A percentile compares a stretch with the other conserved stretches of the same genome.
phyloP scores from a whole-genome alignment of 495 filamentous ascomycete genomes.

The Cryomyces minteri region DNA sequence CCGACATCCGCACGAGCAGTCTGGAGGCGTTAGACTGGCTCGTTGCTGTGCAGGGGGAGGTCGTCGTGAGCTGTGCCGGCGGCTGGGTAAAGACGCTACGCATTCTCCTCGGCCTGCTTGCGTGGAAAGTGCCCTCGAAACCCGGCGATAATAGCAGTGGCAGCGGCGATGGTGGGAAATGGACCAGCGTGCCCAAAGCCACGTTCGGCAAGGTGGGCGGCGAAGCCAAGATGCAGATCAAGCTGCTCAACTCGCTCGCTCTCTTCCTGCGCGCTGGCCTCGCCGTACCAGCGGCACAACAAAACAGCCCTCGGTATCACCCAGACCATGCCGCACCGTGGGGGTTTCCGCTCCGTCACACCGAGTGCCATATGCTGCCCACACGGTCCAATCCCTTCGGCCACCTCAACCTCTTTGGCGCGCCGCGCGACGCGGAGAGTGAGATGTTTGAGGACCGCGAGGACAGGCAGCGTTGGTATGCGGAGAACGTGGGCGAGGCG shows the following conservation, averaged over 20 bases:
- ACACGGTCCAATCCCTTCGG: conserved; percentile 49
- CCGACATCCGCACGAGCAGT: conserved; percentile 56
- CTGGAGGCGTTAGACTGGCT: conserved; percentile 71
- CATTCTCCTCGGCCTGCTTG: conserved; percentile 61
- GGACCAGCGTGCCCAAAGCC: conserved; percentile 15
- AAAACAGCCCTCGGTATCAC: not conserved
- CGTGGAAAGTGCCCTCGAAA: conserved; percentile 37
- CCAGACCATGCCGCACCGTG: conserved; percentile 1
- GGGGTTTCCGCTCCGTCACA: conserved; percentile 36
- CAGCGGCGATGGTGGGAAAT: conserved; percentile 25
- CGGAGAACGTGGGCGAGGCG: conserved; percentile 35
- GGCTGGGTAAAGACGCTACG: conserved; percentile 87
- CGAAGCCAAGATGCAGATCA: conserved; percentile 15
- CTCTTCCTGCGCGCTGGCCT: conserved; percentile 13
- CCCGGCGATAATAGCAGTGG: conserved; percentile 7
- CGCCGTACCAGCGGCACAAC: conserved; percentile 8
- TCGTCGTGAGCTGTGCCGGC: conserved; percentile 57
- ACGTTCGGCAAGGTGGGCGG: conserved; percentile 8
- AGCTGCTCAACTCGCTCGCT: conserved; percentile 15
- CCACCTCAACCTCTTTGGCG: conserved; percentile 77
- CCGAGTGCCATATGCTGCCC: conserved; percentile 43
- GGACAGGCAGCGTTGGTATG: conserved; percentile 54
- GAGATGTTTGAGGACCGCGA: conserved; percentile 69
- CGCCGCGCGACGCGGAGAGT: conserved; percentile 55
- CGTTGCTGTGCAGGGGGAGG: conserved; percentile 43